A percentile compares a stretch with the other conserved stretches of the same genome.
Evolutionary conservation across 1,139 yeast species (phyloP).

Genomic region (Hyphopichia pseudoburtonii): DNA sequence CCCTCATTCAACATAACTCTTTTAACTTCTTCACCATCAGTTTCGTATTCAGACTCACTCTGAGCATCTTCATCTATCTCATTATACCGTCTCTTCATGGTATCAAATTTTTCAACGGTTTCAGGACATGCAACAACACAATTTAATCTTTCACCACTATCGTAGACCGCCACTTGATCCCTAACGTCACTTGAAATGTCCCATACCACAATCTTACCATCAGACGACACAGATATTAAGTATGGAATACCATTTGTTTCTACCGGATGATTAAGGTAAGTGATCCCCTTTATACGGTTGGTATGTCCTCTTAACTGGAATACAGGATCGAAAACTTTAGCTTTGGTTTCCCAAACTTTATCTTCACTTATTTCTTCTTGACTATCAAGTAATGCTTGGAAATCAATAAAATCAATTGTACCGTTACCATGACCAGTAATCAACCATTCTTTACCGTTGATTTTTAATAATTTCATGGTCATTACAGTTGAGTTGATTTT

Average conservation of each 20-base stretch:
- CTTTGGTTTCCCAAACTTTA: conserved; percentile 26
- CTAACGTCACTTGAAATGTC: conserved; percentile 49
- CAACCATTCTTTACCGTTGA: conserved; percentile 54
- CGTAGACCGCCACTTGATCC: conserved; percentile 88
- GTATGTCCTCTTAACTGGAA: conserved; percentile 77
- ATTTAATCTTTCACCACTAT: conserved; percentile 89
- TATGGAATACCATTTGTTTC: conserved; percentile 41
- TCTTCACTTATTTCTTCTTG: conserved; percentile 22
- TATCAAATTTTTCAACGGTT: conserved; percentile 65
- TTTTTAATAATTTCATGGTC: conserved; percentile 55
- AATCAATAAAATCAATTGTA: conserved; percentile 54
- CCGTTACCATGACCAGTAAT: conserved; percentile 77
- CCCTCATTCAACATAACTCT: conserved; percentile 42
- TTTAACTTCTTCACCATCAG: conserved; percentile 57
- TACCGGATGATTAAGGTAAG: conserved; percentile 46
- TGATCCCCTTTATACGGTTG: conserved; percentile 77
- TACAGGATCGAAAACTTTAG: conserved; percentile 41
- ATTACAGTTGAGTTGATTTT: conserved; percentile 60
- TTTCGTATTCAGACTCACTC: conserved; percentile 67
- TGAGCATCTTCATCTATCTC: conserved; percentile 30
- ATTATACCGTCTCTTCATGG: conserved; percentile 66
- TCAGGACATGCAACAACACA: conserved; percentile 83
- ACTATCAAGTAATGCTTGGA: conserved; percentile 28
- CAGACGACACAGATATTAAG: conserved; percentile 84
- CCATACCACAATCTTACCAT: conserved; percentile 93